A percentile compares a stretch with the other conserved stretches of the same genome.
These are phyloP conservation scores for Tothia fuscella DNA, from an alignment of 2,329 filamentous ascomycete species.

Conservation along the genomic window DNA sequence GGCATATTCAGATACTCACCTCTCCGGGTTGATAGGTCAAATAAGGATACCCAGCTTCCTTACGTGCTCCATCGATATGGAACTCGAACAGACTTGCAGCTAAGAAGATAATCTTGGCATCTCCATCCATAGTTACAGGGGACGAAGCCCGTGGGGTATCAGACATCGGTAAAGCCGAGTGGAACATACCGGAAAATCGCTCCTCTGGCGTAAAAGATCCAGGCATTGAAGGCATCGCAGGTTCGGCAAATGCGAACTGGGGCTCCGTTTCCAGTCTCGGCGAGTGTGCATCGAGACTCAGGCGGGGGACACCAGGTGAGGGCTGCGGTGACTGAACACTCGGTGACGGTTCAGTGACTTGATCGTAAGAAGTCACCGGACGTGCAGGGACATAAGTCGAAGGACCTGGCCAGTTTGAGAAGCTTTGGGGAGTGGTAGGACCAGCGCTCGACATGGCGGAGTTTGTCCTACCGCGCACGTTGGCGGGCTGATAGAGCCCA, in stretches of 20 bases:
- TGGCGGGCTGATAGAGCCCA: slow-evolving; percentile 22
- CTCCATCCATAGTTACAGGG: slow-evolving; percentile 14
- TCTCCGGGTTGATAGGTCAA: slow-evolving; percentile 91
- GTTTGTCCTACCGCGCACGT: slow-evolving; percentile 44
- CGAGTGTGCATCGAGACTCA: slow-evolving; percentile 27
- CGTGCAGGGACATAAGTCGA: slow-evolving; percentile 24
- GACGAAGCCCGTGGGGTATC: slow-evolving; percentile 33
- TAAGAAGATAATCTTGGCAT: slow-evolving; percentile 71
- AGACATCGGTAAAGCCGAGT: slow-evolving; percentile 71
- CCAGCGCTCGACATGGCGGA: slow-evolving; percentile 42
- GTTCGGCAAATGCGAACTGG: not conserved
- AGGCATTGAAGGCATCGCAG: not conserved
- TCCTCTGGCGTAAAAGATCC: slow-evolving; percentile 11
- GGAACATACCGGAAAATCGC: slow-evolving; percentile 68
- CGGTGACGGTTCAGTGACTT: no score
- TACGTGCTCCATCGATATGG: slow-evolving; percentile 83
- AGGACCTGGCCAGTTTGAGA: slow-evolving; percentile 10
- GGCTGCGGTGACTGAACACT: slow-evolving; percentile 12
- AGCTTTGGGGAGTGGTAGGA: slow-evolving; percentile 36
- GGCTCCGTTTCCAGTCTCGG: not conserved
- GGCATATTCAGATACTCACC: slow-evolving; percentile 35
- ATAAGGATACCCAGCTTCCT: slow-evolving; percentile 91
- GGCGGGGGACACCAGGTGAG: slow-evolving; percentile 28
- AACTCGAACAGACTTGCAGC: slow-evolving; percentile 94
- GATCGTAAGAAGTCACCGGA: slow-evolving; percentile 24